phyloP scores from a whole-genome alignment of 495 filamentous ascomycete genomes.

The Daldinia grandis region DNA sequence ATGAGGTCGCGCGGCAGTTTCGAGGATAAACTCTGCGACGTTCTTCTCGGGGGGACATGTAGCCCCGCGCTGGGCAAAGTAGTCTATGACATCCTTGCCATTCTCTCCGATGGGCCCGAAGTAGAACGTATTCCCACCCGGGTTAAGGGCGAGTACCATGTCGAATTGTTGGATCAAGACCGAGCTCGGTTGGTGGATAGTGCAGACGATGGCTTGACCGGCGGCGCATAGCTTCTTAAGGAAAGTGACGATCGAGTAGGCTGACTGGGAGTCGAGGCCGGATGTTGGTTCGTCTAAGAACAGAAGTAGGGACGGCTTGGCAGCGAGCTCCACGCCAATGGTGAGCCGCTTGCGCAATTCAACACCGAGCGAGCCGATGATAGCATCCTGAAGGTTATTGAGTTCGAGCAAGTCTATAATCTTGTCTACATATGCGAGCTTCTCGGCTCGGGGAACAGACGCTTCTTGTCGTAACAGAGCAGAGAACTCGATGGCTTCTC shows the following conservation, averaged over 20 bases:
- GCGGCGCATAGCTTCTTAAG: conserved; percentile 81
- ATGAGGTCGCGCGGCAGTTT: conserved; percentile 77
- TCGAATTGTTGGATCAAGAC: conserved; percentile 75
- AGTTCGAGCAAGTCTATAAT: conserved; percentile 88
- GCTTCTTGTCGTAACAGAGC: conserved; percentile 82
- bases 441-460: conserved; percentile 70
- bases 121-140: conserved; percentile 76
- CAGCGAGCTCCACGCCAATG: conserved; percentile 91
- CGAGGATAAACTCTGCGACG: conserved; percentile 86
- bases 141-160: conserved; percentile 70
- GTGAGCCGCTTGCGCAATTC: conserved; percentile 73
- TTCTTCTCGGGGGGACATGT: conserved; percentile 72
- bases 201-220: conserved; percentile 81
- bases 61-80: conserved; percentile 71
- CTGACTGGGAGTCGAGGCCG: conserved; percentile 86
- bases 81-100: conserved; percentile 55
- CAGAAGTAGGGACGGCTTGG: conserved; percentile 80
- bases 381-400: conserved; percentile 79
- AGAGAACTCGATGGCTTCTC: conserved; percentile 82
- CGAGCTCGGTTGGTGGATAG: conserved; percentile 76
- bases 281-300: conserved; percentile 86
- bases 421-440: conserved; percentile 83
- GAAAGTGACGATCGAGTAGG: conserved; percentile 83
- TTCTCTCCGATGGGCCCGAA: conserved; percentile 67
- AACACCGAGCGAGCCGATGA: conserved; percentile 78